Percentiles rank a stretch among this genome's conserved stretches.
phyloP scores from a whole-genome alignment of 1,139 yeast genomes.

The Geotrichum carabidarum region DNA sequence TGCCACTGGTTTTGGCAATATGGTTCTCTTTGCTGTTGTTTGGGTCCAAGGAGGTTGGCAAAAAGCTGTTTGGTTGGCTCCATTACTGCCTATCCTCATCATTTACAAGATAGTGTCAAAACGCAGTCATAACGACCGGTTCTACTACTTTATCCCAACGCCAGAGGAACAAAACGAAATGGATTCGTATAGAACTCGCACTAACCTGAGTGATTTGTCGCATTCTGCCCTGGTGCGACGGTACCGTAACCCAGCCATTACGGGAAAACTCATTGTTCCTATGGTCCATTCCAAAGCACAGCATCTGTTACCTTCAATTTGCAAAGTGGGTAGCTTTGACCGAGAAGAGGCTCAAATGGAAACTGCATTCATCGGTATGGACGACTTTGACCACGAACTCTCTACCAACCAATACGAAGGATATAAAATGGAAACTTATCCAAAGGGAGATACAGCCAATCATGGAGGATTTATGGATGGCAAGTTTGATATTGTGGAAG shows the following conservation, averaged over 20 bases:
- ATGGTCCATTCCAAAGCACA: conserved; percentile 36
- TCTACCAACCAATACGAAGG: neutral
- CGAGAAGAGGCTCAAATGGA: conserved; percentile 15
- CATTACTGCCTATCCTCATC: conserved; percentile 33
- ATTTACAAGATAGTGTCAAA: conserved; percentile 32
- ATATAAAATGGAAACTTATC: conserved; percentile 6
- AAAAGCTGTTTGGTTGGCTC: conserved; percentile 35
- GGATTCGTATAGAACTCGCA: conserved; percentile 15
- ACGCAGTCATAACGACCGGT: conserved; percentile 25
- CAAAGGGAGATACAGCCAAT: conserved; percentile 6
- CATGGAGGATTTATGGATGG: conserved; percentile 17
- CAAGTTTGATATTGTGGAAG: conserved; percentile 32
- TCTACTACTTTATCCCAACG: conserved; percentile 33
- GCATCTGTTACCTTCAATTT: conserved; percentile 25
- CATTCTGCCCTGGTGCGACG: conserved; percentile 27
- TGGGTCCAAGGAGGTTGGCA: conserved; percentile 41
- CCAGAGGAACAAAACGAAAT: conserved; percentile 26
- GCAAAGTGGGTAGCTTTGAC: conserved; percentile 2
- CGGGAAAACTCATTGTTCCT: conserved; percentile 32
- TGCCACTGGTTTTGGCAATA: conserved; percentile 38
- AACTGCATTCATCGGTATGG: conserved; percentile 14
- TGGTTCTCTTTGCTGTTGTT: conserved; percentile 37
- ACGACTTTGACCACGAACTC: conserved; percentile 1
- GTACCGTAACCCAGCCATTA: conserved; percentile 36
- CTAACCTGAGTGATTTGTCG: conserved; percentile 22